Percentiles rank a stretch among this genome's conserved stretches.
These are phyloP conservation scores for Musa beccarii DNA, from an alignment of 176 grass and related monocot species.

Conservation along the genomic window DNA sequence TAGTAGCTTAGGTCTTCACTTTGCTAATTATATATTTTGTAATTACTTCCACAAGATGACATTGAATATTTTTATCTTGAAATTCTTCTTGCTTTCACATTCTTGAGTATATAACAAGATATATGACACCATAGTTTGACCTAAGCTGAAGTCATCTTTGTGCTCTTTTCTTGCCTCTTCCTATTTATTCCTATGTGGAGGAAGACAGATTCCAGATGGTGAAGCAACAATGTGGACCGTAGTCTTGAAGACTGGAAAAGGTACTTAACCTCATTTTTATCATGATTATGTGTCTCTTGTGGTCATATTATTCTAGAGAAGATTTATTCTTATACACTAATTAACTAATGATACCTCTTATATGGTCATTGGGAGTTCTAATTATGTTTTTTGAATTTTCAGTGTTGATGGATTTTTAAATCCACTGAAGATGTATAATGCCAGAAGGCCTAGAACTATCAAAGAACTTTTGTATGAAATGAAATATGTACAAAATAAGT, in stretches of 20 bases:
- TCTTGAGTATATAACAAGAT: background rate
- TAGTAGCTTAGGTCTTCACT: background rate
- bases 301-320: background rate
- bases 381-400: too few relatives aligned
- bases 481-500: background rate
- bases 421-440: too few relatives aligned
- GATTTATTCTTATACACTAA: too few relatives aligned
- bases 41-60: too few relatives aligned
- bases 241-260: background rate
- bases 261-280: background rate
- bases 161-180: background rate
- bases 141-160: background rate
- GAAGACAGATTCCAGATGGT: slow-evolving; percentile 8
- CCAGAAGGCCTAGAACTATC: background rate
- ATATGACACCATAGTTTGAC: background rate
- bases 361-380: too few relatives aligned
- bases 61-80: background rate
- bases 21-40: background rate
- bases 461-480: background rate
- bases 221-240: background rate
- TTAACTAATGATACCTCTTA: too few relatives aligned
- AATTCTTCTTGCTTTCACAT: background rate
- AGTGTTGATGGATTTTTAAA: too few relatives aligned
- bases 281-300: background rate
- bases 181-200: background rate